Percentiles rank a stretch among this genome's conserved stretches.
Conservation (phyloP, 2,329 filamentous ascomycete species). For the Fusarium coicis region DNA sequence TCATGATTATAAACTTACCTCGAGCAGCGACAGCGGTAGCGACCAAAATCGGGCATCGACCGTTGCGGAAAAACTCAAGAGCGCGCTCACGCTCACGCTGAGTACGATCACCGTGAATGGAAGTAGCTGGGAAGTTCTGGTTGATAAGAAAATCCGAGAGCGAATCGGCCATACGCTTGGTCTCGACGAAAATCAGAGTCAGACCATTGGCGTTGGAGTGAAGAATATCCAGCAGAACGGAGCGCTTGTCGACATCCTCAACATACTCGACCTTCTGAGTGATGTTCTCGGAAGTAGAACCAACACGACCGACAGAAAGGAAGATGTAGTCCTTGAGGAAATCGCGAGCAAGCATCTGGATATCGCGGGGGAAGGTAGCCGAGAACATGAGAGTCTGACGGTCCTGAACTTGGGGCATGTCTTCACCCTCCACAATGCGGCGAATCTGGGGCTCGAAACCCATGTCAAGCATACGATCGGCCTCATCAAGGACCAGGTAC, state of each 20-base stretch:
- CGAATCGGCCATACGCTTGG: constrained; percentile 99
- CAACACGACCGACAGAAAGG: constrained; percentile 97
- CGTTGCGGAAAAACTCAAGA: constrained; percentile 96
- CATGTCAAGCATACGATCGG: constrained; percentile 99
- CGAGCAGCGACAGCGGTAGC: constrained; percentile 94
- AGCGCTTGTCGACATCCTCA: constrained; percentile 97
- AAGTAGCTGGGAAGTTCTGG: constrained; percentile 97
- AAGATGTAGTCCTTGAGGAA: constrained; percentile 99
- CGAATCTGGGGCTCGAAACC: constrained; percentile 99
- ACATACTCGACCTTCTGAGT: constrained; percentile 99
- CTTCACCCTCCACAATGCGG: constrained; percentile 96
- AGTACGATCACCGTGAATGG: constrained; percentile 97
- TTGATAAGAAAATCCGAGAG: constrained; percentile 98
- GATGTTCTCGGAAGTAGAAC: constrained; percentile 99
- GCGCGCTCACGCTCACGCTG: constrained; percentile 99
- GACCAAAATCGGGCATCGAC: constrained; percentile 93
- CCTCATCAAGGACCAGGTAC: constrained; percentile 98
- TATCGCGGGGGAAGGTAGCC: constrained; percentile 98
- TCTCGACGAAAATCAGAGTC: constrained; percentile 98
- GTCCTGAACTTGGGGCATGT: constrained; percentile 86
- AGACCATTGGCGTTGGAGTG: constrained; percentile 91
- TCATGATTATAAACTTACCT: not conserved
- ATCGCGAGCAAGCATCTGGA: constrained; percentile 98
- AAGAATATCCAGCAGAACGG: constrained; percentile 94
- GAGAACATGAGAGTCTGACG: constrained; percentile 99